A percentile compares a stretch with the other conserved stretches of the same genome.
Conservation (phyloP, 2,329 filamentous ascomycete genomes). For the Pestalotiopsis fici region DNA sequence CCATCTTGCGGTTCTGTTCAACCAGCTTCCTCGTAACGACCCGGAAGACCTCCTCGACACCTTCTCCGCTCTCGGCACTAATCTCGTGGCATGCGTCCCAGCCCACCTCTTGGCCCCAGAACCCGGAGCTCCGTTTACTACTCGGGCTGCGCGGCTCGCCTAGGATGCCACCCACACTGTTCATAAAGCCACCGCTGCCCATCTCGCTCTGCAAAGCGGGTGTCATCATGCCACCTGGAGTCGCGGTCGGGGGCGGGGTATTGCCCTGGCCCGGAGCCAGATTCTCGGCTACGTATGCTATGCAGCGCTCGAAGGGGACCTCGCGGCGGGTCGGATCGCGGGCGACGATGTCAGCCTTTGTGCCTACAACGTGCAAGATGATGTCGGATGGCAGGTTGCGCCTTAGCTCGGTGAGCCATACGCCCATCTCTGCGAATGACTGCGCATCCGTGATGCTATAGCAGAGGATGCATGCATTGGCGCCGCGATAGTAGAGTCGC, state of each 20-base stretch:
- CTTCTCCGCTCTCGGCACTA: conserved; percentile 89
- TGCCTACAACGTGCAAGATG: conserved; percentile 92
- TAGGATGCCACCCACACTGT: conserved; percentile 34
- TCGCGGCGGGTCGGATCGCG: conserved; percentile 76
- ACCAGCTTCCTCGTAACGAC: conserved; percentile 64
- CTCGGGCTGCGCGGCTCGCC: conserved; percentile 60
- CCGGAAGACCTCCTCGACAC: conserved; percentile 94
- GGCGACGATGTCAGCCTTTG: conserved; percentile 88
- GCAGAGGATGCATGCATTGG: conserved; percentile 90
- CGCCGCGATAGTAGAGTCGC: conserved; percentile 92
- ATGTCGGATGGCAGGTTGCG: conserved; percentile 76
- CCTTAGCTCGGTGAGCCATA: conserved; percentile 84
- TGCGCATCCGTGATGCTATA: conserved; percentile 88
- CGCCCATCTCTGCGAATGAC: conserved; percentile 89
- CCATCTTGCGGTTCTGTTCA: conserved; percentile 65
- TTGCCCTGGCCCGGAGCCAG: conserved; percentile 70
- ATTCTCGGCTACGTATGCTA: conserved; percentile 93
- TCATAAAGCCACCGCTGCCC: background rate
- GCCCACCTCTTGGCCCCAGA: conserved; percentile 90
- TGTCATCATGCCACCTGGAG: conserved; percentile 31
- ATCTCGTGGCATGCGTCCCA: conserved; percentile 99
- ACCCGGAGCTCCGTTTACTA: conserved; percentile 70
- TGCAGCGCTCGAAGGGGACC: conserved; percentile 93
- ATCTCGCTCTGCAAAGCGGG: conserved; percentile 15
- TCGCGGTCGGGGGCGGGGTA: conserved; percentile 69